A percentile compares a stretch with the other conserved stretches of the same genome.
phyloP scores from a whole-genome alignment of 2,329 filamentous ascomycete species.

The Paramyrothecium sp. region DNA sequence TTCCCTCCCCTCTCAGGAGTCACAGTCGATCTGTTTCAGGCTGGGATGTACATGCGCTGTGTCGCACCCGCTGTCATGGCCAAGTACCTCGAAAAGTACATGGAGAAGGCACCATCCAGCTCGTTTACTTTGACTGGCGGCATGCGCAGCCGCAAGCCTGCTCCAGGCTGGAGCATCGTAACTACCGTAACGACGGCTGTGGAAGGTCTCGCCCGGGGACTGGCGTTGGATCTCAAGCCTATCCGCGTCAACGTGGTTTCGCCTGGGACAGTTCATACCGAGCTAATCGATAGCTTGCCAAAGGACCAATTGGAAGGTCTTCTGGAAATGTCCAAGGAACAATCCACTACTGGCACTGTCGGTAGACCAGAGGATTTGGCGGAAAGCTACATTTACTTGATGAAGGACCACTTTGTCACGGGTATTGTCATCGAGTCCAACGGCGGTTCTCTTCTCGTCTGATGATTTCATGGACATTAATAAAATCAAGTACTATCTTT shows the following conservation, averaged over 20 bases:
- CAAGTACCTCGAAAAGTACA: constrained; percentile 44
- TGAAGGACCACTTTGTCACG: too few species aligned
- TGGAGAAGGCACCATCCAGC: constrained; percentile 37
- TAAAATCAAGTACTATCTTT: too few species aligned
- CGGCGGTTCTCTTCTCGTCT: too few species aligned
- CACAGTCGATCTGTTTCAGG: constrained; percentile 35
- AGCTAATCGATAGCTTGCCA: constrained; percentile 32
- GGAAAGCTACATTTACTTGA: too few species aligned
- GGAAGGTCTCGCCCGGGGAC: constrained; percentile 49
- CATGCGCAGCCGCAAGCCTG: constrained; percentile 46
- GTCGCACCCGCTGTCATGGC: constrained; percentile 49
- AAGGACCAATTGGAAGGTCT: too few species aligned
- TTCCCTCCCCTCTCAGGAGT: constrained; percentile 37
- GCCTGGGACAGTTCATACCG: constrained; percentile 53
- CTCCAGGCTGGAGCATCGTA: constrained; percentile 48
- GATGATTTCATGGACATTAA: too few species aligned
- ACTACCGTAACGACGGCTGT: constrained; percentile 47
- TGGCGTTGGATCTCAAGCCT: constrained; percentile 63
- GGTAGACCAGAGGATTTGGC: too few species aligned
- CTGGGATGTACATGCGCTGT: constrained; percentile 47
- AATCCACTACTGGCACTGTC: too few species aligned
- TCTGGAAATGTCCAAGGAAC: too few species aligned
- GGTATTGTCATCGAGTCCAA: too few species aligned
- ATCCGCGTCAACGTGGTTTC: constrained; percentile 61
- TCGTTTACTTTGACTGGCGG: constrained; percentile 60